Evolutionary conservation across 179 eudicot genomes (phyloP).

Genomic region (Silene vulgaris): DNA sequence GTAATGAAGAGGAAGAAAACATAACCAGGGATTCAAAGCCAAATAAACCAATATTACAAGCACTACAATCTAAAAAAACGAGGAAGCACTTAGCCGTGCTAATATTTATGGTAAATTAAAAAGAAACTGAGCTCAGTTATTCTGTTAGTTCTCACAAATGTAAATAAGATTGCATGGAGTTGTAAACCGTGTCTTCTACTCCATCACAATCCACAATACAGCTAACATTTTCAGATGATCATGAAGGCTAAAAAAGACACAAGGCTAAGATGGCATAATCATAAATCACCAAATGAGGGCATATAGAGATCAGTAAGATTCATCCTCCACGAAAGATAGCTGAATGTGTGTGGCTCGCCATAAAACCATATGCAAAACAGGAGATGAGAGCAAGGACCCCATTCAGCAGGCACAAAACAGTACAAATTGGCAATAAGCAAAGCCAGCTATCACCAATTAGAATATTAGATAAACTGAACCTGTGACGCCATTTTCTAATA

Average conservation of each 20-base stretch:
- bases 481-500: not conserved
- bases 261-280: not conserved
- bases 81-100: not conserved
- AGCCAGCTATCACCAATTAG: not conserved
- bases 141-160: not conserved
- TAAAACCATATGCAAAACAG: constrained; percentile 6
- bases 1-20: not conserved
- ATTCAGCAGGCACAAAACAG: not conserved
- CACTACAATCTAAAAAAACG: not conserved
- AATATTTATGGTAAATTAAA: not conserved
- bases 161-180: not conserved
- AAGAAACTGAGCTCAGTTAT: not conserved
- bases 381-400: not conserved
- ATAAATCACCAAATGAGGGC: not conserved
- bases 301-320: not conserved
- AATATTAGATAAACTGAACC: not conserved
- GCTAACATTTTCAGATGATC: not conserved
- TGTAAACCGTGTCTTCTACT: not conserved
- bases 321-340: not conserved
- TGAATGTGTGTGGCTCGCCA: not conserved
- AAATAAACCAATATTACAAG: too few species aligned
- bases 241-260: not conserved
- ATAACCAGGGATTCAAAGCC: too few species aligned
- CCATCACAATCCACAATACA: not conserved
- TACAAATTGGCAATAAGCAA: not conserved